Percentiles rank a stretch among this genome's conserved stretches.
Conservation (phyloP, 23 red algal species). For the Gracilariopsis chorda region DNA sequence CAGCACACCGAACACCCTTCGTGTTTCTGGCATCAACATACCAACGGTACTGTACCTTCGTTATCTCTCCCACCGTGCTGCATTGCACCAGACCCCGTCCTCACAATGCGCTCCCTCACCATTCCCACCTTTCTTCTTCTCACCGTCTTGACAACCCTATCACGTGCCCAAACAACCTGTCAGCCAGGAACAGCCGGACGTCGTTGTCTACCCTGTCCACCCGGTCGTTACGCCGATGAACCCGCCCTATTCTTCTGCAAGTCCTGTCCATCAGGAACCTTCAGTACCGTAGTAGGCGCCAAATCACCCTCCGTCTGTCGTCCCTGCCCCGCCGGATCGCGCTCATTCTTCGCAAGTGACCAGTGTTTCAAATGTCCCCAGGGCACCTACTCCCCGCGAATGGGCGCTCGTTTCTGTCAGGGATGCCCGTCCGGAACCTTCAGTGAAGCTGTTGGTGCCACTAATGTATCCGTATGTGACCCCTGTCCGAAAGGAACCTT, state of each 20-base stretch:
- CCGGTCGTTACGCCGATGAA: not conserved
- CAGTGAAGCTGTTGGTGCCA: slow-evolving; percentile 20
- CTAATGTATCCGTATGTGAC: not conserved
- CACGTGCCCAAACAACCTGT: not conserved
- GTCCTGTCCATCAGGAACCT: slow-evolving; percentile 31
- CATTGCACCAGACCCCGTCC: too few relatives aligned
- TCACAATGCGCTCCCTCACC: too few relatives aligned
- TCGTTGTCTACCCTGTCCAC: slow-evolving; percentile 17
- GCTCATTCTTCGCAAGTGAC: not conserved
- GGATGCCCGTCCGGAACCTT: slow-evolving; percentile 31
- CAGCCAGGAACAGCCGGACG: slow-evolving; percentile 9
- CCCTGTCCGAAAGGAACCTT: slow-evolving; percentile 43
- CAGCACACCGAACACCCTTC: too few relatives aligned
- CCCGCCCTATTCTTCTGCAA: not conserved
- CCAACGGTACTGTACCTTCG: too few relatives aligned
- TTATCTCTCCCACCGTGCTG: too few relatives aligned
- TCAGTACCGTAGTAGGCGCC: slow-evolving; percentile 5
- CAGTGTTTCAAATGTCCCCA: slow-evolving; percentile 23
- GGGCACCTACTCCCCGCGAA: slow-evolving; percentile 16
- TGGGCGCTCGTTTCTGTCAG: slow-evolving; percentile 25
- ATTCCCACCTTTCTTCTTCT: too few relatives aligned
- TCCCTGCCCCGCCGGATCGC: slow-evolving; percentile 36
- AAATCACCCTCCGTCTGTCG: slow-evolving; percentile 32
- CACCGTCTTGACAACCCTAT: too few relatives aligned
- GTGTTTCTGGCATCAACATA: too few relatives aligned